Conservation (phyloP, 1,284 basidiomycete species). For the Irpex sp. region DNA sequence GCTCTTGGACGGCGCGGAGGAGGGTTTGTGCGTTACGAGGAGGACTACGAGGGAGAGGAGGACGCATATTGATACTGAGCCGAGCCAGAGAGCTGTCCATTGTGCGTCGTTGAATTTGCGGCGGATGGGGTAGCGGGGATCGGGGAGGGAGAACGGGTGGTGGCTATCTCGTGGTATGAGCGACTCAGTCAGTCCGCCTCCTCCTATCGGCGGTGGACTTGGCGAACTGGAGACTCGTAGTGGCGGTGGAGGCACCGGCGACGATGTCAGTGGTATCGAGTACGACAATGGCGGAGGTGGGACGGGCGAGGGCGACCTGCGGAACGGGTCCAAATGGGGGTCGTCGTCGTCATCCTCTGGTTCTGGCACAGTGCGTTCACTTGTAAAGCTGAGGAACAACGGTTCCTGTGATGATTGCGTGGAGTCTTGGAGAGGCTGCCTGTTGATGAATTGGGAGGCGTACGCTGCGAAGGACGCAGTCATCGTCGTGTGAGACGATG, state of each 20-base stretch:
- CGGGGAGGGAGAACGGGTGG: slow-evolving; percentile 64
- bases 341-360: slow-evolving; percentile 65
- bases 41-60: slow-evolving; percentile 60
- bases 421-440: slow-evolving; percentile 38
- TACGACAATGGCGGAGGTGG: slow-evolving; percentile 36
- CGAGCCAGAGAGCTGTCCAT: slow-evolving; percentile 67
- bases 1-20: slow-evolving; percentile 29
- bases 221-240: slow-evolving; percentile 28
- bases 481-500: slow-evolving; percentile 30
- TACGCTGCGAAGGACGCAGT: slow-evolving; percentile 60
- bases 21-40: slow-evolving; percentile 42
- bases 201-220: slow-evolving; percentile 19
- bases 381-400: slow-evolving; percentile 77
- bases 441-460: slow-evolving; percentile 60
- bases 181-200: slow-evolving; percentile 47
- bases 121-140: slow-evolving; percentile 59
- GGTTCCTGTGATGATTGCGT: slow-evolving; percentile 62
- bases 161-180: slow-evolving; percentile 64
- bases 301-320: slow-evolving; percentile 40
- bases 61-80: slow-evolving; percentile 50
- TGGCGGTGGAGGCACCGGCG: slow-evolving; percentile 21
- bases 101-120: slow-evolving; percentile 65
- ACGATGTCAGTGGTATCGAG: no score
- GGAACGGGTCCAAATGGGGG: slow-evolving; percentile 55
- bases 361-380: slow-evolving; percentile 54